phyloP scores from a whole-genome alignment of 345 rosid genomes.

The Murraya paniculata region DNA sequence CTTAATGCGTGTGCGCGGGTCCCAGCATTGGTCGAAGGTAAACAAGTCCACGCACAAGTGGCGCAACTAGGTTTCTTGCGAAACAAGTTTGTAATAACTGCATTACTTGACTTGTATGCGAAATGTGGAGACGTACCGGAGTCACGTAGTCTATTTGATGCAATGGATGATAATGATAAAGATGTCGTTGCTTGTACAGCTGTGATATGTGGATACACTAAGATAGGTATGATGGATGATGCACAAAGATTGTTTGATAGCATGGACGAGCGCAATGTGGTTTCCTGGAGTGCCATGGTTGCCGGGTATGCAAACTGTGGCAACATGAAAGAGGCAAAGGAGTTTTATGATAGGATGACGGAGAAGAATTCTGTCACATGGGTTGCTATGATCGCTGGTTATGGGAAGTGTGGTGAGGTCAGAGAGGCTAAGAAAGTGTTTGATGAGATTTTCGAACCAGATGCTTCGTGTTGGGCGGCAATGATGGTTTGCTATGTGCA shows the following conservation, averaged over 20 bases:
- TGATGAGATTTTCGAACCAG: slow-evolving; percentile 32
- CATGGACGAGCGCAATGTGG: slow-evolving; percentile 27
- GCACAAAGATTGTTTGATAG: slow-evolving; percentile 38
- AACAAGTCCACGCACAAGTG: slow-evolving; percentile 48
- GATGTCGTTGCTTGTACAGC: slow-evolving; percentile 68
- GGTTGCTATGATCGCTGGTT: slow-evolving; percentile 53
- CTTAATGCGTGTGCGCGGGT: slow-evolving; percentile 66
- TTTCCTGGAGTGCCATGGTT: slow-evolving; percentile 53
- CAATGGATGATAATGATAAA: slow-evolving; percentile 41
- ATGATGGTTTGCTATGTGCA: slow-evolving; percentile 52
- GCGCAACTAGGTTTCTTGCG: slow-evolving; percentile 43
- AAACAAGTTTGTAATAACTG: slow-evolving; percentile 41
- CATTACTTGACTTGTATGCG: slow-evolving; percentile 46
- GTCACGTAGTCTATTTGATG: slow-evolving; percentile 47
- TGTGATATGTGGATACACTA: slow-evolving; percentile 57
- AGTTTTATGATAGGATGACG: slow-evolving; percentile 33
- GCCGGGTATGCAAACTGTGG: slow-evolving; percentile 52
- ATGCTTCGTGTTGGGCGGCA: slow-evolving; percentile 54
- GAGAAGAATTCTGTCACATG: slow-evolving; percentile 39
- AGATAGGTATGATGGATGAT: slow-evolving; percentile 37
- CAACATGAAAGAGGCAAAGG: slow-evolving; percentile 37
- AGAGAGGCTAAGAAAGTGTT: slow-evolving; percentile 43
- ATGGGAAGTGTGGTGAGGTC: slow-evolving; percentile 40
- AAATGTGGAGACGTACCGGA: slow-evolving; percentile 41
- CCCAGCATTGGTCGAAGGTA: slow-evolving; percentile 35